Base-by-base conservation (phyloP, 2,329 filamentous ascomycete genomes). In the Leptoxyphium fumago region DNA sequence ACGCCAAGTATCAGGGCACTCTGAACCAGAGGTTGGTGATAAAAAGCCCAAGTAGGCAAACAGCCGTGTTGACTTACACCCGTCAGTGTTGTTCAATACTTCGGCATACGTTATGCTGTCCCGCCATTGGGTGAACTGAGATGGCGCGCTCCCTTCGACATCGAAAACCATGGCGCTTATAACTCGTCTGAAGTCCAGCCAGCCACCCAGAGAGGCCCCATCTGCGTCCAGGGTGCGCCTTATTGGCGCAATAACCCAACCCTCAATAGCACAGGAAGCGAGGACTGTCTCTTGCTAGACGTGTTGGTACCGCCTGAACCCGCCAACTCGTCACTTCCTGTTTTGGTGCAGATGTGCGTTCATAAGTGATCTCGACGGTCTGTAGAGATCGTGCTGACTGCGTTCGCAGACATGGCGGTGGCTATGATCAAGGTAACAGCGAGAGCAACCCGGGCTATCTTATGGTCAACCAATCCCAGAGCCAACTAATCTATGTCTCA, bases 251-350 rank as follows among this genome's bases (percentile, higher is more conserved):
- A 26, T 42, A 36, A 43, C 39, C 46, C 29, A 29, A 39, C 40
- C 40, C 47, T 29, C 14, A 43, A 42, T 29, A 50, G 29, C 29
- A 45, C 45, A 5, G 56, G 59, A 5, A 52, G 59, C 26, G 64
- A 68, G 46, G 63, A 67, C 48, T 68, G 65, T 47, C 45, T 67
- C 40, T 60, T 63, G 32, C 46, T 66, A 34, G 64, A 68, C 43
- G 60, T 67, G 3, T 61, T 60, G 44, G 60, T 59, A 6, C 65
- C 65, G 4, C 51, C 50, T 5, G 55, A 61, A 38, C 63, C 64
- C 21, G 40, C 38, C 7, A 46, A 38, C 14, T 41, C 43, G 2
- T 46, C 47, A 10, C 47, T 64, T 21, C 50, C 60, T 42, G 55
- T 66, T 4, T 42, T 50, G 10, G 43, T 55, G 1, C 48, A 64